Base-by-base conservation (phyloP, 139 green algal species). In the Chlamydomonas schloesseri region DNA sequence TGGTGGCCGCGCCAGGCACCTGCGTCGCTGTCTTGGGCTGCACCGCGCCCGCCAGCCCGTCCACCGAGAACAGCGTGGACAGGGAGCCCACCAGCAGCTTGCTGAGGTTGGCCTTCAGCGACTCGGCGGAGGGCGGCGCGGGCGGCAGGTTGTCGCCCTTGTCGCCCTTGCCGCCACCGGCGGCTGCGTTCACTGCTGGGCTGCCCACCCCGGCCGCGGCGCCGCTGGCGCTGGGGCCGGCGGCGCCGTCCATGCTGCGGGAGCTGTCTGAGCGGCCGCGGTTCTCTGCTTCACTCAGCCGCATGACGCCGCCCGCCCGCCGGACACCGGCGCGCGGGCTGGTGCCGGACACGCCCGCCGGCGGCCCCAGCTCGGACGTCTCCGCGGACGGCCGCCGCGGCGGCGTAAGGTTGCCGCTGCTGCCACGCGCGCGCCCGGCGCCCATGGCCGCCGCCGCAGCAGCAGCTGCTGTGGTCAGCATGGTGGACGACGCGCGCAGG, bases 11-110 rank as follows among this genome's bases (percentile, higher is more conserved):
- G 47, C 53, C 62, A 3, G 62, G 58, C 36, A 37, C 58, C 28
- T 62, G 76, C 28, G 76, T 73, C 9, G 36, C 21, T 8, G 60
- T 23, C 10, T 37, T 28, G 28, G 62, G 36, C 29, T 28, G 15
- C 37, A 53, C 24, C 5, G 29, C 46, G 26, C 37, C 21, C 11
- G 78, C 74, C 46, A 85, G 65, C 29, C 31, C 69, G 46, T 85
- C 79, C 47, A 85, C 79, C 3, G 65, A 50, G 79, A 85, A 85
- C 47, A 85, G 68, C 23, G 36, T 85, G 15, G 47, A 67, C 31
- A 85, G 67, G 3, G 79, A 85, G 2, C 79, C 79, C 11, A 85
- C 79, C 21, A 85, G 79, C n/a, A 85, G 65, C 79, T 57, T 74
- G 23, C 65, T 50, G 0, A 85, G 67, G 9, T 73, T 83, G 34